These are phyloP conservation scores for Geum urbanum DNA, from an alignment of 306 rosid genomes.

Conservation along the genomic window DNA sequence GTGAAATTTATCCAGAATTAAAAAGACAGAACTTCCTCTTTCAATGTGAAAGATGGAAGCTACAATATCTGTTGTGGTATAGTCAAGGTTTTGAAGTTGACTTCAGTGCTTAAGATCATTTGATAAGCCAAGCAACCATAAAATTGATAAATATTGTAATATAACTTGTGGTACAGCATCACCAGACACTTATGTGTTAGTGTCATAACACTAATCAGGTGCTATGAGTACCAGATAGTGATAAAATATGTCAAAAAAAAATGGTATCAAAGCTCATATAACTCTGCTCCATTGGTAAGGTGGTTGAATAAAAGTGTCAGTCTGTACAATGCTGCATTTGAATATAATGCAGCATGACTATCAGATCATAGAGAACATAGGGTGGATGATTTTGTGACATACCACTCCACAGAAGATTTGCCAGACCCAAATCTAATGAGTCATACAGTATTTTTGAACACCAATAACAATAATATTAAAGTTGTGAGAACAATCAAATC, in stretches of 20 bases:
- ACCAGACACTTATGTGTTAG: background rate
- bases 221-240: background rate
- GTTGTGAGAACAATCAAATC: background rate
- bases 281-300: background rate
- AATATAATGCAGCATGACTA: background rate
- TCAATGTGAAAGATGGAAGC: background rate
- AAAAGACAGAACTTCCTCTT: background rate
- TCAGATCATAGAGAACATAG: background rate
- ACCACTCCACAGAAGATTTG: too few species aligned
- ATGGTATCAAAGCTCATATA: background rate
- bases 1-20: background rate
- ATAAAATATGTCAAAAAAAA: background rate
- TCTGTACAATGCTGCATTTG: background rate
- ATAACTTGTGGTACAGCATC: background rate
- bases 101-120: background rate
- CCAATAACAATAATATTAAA: background rate
- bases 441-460: background rate
- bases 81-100: background rate
- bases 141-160: background rate
- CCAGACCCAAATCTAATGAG: conserved; percentile 1
- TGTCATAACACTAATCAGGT: background rate
- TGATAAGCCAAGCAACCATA: background rate
- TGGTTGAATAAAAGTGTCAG: background rate
- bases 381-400: background rate
- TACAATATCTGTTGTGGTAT: background rate